Conservation (phyloP, 2,329 filamentous ascomycete genomes). For the Calonectria crousiana region DNA sequence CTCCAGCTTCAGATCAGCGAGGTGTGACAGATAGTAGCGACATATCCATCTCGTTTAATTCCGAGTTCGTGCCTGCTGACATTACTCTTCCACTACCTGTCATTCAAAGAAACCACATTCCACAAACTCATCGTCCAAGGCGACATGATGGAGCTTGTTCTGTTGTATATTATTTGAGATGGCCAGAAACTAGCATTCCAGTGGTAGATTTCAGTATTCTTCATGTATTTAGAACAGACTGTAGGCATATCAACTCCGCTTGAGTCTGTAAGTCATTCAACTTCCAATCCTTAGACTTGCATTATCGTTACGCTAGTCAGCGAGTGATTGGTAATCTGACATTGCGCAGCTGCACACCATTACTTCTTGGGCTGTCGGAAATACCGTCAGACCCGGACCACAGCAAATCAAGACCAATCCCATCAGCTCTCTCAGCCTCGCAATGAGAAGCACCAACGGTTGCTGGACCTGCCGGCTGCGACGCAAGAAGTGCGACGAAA, state of each 20-base stretch:
- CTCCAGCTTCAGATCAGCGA: background rate
- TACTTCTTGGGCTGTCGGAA: background rate
- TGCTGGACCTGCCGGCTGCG: slow-evolving; percentile 73
- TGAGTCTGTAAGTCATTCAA: background rate
- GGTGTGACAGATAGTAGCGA: background rate
- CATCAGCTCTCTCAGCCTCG: background rate
- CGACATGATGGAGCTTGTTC: background rate
- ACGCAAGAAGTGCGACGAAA: slow-evolving; percentile 73
- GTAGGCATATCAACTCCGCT: background rate
- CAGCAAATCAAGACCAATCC: background rate
- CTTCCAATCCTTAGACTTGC: background rate
- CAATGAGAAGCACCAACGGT: slow-evolving; percentile 44
- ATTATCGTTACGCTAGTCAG: background rate
- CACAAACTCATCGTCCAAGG: background rate
- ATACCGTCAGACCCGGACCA: background rate
- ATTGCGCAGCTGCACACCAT: background rate
- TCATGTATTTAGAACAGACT: background rate
- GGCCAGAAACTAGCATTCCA: background rate
- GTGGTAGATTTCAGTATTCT: background rate
- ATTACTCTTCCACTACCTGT: background rate
- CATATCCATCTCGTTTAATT: background rate
- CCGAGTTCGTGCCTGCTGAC: too few species aligned
- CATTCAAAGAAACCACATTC: background rate
- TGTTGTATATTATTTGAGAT: background rate
- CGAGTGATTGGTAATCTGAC: background rate